Conservation (phyloP, 2,329 filamentous ascomycete genomes). For the Blastomyces percursus region DNA sequence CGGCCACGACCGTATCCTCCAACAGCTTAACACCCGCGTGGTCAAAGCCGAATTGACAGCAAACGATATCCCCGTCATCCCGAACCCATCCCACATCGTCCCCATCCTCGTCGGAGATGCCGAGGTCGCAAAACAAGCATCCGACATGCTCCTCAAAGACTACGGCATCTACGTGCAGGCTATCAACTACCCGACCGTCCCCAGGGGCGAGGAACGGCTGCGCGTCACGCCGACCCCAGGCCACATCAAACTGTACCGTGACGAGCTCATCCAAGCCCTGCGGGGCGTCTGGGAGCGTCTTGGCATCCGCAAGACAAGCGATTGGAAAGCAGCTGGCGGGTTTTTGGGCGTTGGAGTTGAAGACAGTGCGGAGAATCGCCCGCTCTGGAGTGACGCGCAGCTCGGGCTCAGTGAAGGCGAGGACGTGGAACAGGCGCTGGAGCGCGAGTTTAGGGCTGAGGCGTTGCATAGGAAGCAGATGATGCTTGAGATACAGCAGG, state of each 20-base stretch:
- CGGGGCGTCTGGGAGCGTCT: constrained; percentile 83
- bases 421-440: constrained; percentile 48
- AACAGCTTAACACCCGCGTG: constrained; percentile 91
- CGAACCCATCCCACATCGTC: constrained; percentile 93
- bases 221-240: constrained; percentile 94
- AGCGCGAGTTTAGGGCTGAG: constrained; percentile 28
- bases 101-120: constrained; percentile 90
- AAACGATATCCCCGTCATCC: constrained; percentile 87
- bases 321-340: constrained; percentile 83
- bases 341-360: constrained; percentile 87
- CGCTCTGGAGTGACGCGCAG: constrained; percentile 90
- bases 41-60: constrained; percentile 74
- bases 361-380: constrained; percentile 44
- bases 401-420: constrained; percentile 56
- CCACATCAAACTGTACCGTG: constrained; percentile 72
- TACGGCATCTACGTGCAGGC: constrained; percentile 95
- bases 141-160: constrained; percentile 79
- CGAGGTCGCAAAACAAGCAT: constrained; percentile 81
- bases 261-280: constrained; percentile 72
- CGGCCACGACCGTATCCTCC: constrained; percentile 75
- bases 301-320: constrained; percentile 79
- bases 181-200: constrained; percentile 98
- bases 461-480: constrained; percentile 11
- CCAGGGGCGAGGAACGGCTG: constrained; percentile 92
- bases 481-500: constrained; percentile 8